Base-by-base conservation (phyloP, 176 grass and related monocot species). In the Tillandsia leiboldiana region DNA sequence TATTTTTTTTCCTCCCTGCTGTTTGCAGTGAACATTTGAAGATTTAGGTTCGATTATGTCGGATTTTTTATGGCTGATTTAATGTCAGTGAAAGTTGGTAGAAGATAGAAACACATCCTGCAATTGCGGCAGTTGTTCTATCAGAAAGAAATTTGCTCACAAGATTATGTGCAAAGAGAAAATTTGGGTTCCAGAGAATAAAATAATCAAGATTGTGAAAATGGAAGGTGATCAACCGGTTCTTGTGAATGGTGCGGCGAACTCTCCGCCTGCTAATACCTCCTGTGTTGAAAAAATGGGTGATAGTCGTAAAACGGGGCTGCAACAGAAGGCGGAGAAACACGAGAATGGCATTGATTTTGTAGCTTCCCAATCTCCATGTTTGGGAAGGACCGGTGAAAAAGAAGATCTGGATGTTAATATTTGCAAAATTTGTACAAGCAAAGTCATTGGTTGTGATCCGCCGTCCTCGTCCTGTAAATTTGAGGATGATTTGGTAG, bases 361-460 rank as follows among this genome's bases (percentile, higher is more conserved):
- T 71, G 10, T 69, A 59, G 42, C 15, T 71, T 11, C 48, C 12
- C 53, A 53, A 18, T 26, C 75, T 85, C 26, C 70, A 23, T 67
- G n/a, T 14, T 65, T 82, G 42, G 76, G 64, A 66, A 82, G 58
- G 52, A 77, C 63, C 54, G 42, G 59, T 29, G 71, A 71, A 0
- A 1, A 8, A 18, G 66, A 84, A 64, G 78, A 29, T 67, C 1
- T 72, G 11, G 59, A 66, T 59, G 50, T 4, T 64, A 28, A 20
- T 49, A 9, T 71, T 18, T 67, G 53, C 70, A 69, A 76, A 72
- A 10, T 54, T 70, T 69, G 56, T 23, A 67, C 61, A 51, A 75
- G 51, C 20, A 76, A 53, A 59, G 20, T 13, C 1, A 29, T 24
- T 76, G 58, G 4, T 80, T 10, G 70, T 75, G 26, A 76, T 62